Conservation (phyloP, 352 stramenopile species). For the Aphanomyces stellatus region DNA sequence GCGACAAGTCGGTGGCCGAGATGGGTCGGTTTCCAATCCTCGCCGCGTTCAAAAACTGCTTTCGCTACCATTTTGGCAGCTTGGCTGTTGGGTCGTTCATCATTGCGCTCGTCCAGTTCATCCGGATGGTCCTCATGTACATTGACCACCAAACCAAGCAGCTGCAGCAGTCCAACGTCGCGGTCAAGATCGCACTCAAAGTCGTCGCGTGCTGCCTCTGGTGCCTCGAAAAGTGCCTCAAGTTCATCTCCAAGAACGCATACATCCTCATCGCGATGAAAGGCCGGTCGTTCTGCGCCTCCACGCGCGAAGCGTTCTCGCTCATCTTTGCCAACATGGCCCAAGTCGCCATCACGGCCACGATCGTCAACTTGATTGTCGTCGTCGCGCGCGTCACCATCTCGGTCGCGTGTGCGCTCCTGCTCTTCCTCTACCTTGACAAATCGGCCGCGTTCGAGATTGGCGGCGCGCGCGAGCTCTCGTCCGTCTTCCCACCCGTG, state of each 20-base stretch:
- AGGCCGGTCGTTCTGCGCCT: constrained; percentile 61
- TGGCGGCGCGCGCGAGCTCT: constrained; percentile 51
- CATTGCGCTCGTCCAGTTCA: constrained; percentile 94
- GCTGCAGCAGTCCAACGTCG: constrained; percentile 59
- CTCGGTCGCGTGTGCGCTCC: constrained; percentile 40
- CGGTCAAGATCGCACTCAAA: constrained; percentile 80
- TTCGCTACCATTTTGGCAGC: constrained; percentile 92
- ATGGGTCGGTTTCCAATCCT: constrained; percentile 61
- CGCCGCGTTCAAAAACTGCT: constrained; percentile 64
- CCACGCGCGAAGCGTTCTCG: constrained; percentile 89
- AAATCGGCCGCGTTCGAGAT: constrained; percentile 44
- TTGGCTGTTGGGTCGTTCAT: constrained; percentile 94
- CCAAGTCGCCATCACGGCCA: constrained; percentile 75
- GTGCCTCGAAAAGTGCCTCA: constrained; percentile 92
- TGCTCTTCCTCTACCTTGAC: constrained; percentile 56
- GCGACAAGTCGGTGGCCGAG: constrained; percentile 43
- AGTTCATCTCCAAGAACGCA: constrained; percentile 97
- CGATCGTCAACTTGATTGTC: constrained; percentile 86
- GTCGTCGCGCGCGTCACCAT: constrained; percentile 89
- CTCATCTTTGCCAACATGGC: constrained; percentile 90
- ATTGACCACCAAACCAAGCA: constrained; percentile 88
- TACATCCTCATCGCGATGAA: constrained; percentile 87
- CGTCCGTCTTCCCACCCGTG: constrained; percentile 74
- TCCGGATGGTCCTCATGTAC: constrained; percentile 88
- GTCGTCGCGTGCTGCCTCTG: constrained; percentile 90